phyloP scores from a whole-genome alignment of 1,139 yeast species.

The Hansenula lynferdii region DNA sequence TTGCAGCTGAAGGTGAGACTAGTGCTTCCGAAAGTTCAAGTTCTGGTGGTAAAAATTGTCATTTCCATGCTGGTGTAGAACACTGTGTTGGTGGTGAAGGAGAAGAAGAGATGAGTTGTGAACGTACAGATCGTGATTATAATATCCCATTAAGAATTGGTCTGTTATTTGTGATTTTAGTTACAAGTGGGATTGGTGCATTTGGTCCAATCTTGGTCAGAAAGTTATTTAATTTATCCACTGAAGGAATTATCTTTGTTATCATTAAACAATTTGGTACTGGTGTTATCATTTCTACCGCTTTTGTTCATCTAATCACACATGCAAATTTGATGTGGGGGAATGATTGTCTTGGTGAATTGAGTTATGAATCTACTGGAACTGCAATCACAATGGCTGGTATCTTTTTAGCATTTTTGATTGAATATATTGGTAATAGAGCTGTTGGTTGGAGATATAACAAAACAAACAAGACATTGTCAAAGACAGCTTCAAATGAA shows the following conservation, averaged over 20 bases:
- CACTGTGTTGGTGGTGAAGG: slow-evolving; percentile 4
- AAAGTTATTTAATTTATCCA: slow-evolving; percentile 1
- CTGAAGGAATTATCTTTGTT: slow-evolving; percentile 6
- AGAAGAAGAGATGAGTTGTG: not conserved
- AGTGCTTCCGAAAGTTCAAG: not conserved
- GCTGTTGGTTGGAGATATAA: slow-evolving; percentile 1
- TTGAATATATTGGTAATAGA: slow-evolving; percentile 1
- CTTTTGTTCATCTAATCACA: slow-evolving; percentile 2
- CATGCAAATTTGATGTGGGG: slow-evolving; percentile 2
- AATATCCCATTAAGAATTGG: slow-evolving; percentile 3
- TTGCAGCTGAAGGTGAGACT: slow-evolving; percentile 4
- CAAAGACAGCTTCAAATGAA: too few species aligned
- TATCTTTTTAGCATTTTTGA: slow-evolving; percentile 2
- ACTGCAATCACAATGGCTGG: slow-evolving; percentile 3
- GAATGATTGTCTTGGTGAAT: not conserved
- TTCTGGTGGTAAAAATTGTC: slow-evolving; percentile 10
- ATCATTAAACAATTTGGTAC: slow-evolving; percentile 10
- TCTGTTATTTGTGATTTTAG: slow-evolving; percentile 1
- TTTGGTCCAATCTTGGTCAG: slow-evolving; percentile 1
- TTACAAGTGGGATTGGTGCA: slow-evolving; percentile 19
- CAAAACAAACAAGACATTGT: too few species aligned
- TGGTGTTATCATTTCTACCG: slow-evolving; percentile 3
- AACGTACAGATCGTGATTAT: slow-evolving; percentile 1
- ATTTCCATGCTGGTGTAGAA: slow-evolving; percentile 15
- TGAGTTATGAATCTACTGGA: slow-evolving; percentile 1